Conservation (phyloP, 75 land plant species). For the Sequoia sempervirens region DNA sequence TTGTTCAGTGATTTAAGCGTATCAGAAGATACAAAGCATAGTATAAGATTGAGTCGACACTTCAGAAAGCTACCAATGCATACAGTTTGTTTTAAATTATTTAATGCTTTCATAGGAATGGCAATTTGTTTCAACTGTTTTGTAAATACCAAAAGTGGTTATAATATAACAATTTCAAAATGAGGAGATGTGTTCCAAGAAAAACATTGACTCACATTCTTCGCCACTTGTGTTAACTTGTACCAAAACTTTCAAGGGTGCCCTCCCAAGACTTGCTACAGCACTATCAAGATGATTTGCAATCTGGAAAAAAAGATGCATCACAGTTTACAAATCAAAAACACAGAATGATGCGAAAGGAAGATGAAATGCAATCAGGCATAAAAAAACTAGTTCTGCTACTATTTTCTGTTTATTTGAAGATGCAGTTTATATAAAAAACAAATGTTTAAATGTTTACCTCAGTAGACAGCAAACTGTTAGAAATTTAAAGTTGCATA, state of each 20-base stretch:
- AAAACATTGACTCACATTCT: conserved; percentile 52
- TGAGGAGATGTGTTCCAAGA: background rate
- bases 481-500: background rate
- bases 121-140: background rate
- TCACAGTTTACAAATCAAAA: background rate
- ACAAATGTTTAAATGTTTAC: background rate
- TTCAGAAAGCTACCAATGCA: background rate
- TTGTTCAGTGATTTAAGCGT: background rate
- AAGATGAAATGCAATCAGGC: background rate
- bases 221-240: conserved; percentile 99
- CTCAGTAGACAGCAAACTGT: background rate
- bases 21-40: background rate
- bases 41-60: background rate
- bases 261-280: conserved; percentile 61
- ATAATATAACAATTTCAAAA: background rate
- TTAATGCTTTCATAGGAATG: background rate
- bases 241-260: conserved; percentile 81
- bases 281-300: conserved; percentile 77
- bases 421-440: background rate
- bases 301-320: conserved; percentile 36
- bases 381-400: background rate
- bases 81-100: background rate
- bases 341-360: background rate
- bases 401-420: background rate
- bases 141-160: background rate